Base-by-base conservation (phyloP, 2,329 filamentous ascomycete species). In the Colletotrichum gigasporum region DNA sequence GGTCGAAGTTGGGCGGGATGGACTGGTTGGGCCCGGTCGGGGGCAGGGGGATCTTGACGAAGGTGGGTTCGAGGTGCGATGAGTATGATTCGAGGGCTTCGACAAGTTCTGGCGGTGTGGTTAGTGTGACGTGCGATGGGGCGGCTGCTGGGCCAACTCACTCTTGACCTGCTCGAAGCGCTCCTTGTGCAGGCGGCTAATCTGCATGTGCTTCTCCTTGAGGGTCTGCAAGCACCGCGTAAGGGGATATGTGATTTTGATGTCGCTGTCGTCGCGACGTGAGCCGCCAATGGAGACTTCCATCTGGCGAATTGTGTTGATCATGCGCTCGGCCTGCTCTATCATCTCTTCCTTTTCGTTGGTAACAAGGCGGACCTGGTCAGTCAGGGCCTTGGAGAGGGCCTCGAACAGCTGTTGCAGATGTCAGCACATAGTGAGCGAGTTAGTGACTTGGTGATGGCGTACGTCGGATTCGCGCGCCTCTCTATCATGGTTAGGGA, bases 101-200 rank as follows among this genome's bases (percentile, higher is more conserved):
- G 22, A 94, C 94, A 68, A 99, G 91, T 83, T 97, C 93, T 96
- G 70, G 7, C 22, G 37, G 37, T 45, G 5, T 12, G 1, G 66
- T 70, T 41, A 71, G 70, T 35, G 24, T 11, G 30, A 11, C 3
- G 6, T 9, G 14, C 22, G 28, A 16, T 8, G 16, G 37, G 5
- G 22, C 3, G 18, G 34, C 12, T 45, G 14, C 14, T 2, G 4
- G 34, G n/a, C 9, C 18, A 26, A 78, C 91, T 71, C 81, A 96
- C 93, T 97, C 79, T 93, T 95, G 64, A 98, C 93, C 82, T 98
- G 94, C 74, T 97, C 94, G 72, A 93, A 97, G 65, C 96, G 91
- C 79, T 98, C 94, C 68, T 89, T 90, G 78, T 99, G 94, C 63
- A 96, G 81, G 74, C 91, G 92, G 79, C 87, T 89, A 69, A 98